Evolutionary conservation across 345 rosid genomes (phyloP), one percentile per base, ranked within the genome.

Genomic region (Eucalyptus erythrocorys): DNA sequence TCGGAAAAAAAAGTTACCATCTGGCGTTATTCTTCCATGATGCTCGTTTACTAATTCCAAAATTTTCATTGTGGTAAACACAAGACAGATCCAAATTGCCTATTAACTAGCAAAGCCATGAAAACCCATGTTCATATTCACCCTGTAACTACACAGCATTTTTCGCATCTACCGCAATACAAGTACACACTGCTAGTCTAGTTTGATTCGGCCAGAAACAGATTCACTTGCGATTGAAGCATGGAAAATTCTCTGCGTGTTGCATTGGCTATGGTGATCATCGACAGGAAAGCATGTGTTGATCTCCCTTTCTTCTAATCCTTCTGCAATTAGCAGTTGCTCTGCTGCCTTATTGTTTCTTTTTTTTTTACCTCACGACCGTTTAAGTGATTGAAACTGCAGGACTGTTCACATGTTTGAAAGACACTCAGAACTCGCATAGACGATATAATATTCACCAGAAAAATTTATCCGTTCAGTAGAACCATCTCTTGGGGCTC

Each of bases 401-500:
- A 68, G 43, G 13, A 68, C 13, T 34, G 26, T 68, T 68, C 43
- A n/a, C 48, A 49, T 48, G 42, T 49, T 48, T 30, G 87, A n/a
- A 49, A 16, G 57, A 32, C 51, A n/a, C 87, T 85, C 59, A n/a
- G 12, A 86, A 17, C 64, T 86, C 4, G 15, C 30, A 49, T n/a
- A 50, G 45, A 86, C 15, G 61, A 26, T 86, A 10, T 48, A n/a
- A 37, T 27, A 32, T 51, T 32, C 24, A 34, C 71, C n/a, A 34
- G 48, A 59, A 86, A 34, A 57, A 43, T 13, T 42, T 86, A 27
- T 37, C 34, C 68, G 11, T 61, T 89, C 86, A 89, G 48, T 88
- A 86, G 82, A 91, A 92, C 94, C 94, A 92, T 88, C 92, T 91
- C 89, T 90, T 95, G 49, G 89, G 89, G 90, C 81, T 90, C 49